phyloP scores from a whole-genome alignment of 805 yeast genomes.

The Yarrowia porcina region DNA sequence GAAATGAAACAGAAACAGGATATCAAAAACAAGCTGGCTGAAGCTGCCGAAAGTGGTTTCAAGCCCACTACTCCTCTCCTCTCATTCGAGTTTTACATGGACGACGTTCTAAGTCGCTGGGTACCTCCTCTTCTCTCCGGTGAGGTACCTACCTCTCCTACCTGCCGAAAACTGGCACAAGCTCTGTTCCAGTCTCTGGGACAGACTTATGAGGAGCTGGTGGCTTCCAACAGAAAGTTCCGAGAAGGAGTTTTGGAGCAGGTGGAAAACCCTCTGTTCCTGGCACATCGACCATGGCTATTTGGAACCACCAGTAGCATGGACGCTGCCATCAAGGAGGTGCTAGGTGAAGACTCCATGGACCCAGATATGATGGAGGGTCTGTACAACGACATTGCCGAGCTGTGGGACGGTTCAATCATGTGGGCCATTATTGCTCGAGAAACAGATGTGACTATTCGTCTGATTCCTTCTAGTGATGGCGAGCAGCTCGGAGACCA shows the following conservation, averaged over 20 bases:
- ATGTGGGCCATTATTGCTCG: conserved; percentile 1
- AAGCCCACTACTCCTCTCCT: background rate
- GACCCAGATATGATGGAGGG: background rate
- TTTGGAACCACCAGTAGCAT: background rate
- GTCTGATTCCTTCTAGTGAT: conserved; percentile 5
- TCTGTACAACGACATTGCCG: conserved; percentile 1
- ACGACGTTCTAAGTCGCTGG: background rate
- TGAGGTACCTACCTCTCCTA: background rate
- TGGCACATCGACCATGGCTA: conserved; percentile 13
- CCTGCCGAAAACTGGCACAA: background rate
- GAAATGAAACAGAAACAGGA: background rate
- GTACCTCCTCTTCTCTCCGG: background rate
- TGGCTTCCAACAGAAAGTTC: background rate
- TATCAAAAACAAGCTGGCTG: background rate
- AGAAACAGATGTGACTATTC: conserved; percentile 10
- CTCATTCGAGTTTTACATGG: background rate
- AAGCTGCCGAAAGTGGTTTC: conserved; percentile 1
- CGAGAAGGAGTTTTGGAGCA: background rate
- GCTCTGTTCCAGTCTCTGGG: background rate
- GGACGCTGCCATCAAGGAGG: conserved; percentile 9
- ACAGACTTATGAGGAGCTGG: background rate
- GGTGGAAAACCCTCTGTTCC: background rate
- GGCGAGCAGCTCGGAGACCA: background rate
- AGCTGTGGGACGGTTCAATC: conserved; percentile 8
- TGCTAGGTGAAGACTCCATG: background rate